Evolutionary conservation across 495 filamentous ascomycete species (phyloP), one percentile per base, ranked within the genome.

Genomic region (Neurospora sp.): DNA sequence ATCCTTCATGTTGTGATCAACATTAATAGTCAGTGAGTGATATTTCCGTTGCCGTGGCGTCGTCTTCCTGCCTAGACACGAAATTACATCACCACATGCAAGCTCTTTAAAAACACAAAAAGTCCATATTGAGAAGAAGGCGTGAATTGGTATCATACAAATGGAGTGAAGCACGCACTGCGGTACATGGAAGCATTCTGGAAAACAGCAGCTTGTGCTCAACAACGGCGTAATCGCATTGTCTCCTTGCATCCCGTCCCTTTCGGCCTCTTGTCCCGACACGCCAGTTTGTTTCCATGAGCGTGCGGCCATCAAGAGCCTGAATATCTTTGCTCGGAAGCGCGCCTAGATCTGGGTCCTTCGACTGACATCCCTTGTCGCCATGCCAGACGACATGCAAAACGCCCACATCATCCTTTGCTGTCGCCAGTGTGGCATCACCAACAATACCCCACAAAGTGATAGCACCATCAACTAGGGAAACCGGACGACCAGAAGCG

Each of bases 341-440:
- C 16, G 65, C 45, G 9, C 22, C 31, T 4, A 42, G 1, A 40
- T 68, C 70, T 59, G 40, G 42, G 40, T 61, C 42, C 4, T 35
- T 69, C 38, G 73, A 68, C 70, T 42, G 42, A 44, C 41, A 72
- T 69, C 31, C 61, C 42, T 71, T 71, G 53, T 72, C 74, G 70
- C 68, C 75, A 72, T 39, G 72, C 71, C 75, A 75, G 81, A 82
- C 79, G 81, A 83, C 81, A 80, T 87, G 86, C 84, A 78, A 78
- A 85, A 86, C 82, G 85, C 87, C 85, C 84, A 81, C 78, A 72
- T 74, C 75, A 78, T 61, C 75, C 73, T 70, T 71, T 72, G 61
- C 71, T 71, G 72, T 69, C 74, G 72, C 77, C 69, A 68, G 75
- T 75, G 71, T 74, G 72, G 73, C 40, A 74, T 71, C 39, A 70